phyloP scores from a whole-genome alignment of 2,329 filamentous ascomycete species.

The Fusarium kyushuense region DNA sequence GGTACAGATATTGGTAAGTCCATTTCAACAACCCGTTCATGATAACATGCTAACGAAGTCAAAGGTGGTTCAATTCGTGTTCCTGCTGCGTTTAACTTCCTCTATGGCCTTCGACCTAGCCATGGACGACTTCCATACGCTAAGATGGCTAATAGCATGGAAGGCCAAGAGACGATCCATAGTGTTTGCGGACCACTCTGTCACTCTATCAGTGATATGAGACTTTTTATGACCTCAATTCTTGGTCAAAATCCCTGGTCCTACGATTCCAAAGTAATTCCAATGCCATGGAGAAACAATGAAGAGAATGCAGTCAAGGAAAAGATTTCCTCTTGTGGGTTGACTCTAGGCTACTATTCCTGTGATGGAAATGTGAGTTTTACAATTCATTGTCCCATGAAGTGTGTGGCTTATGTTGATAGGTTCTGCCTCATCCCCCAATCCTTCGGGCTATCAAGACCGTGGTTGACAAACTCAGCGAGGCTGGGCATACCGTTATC shows the following conservation, averaged over 20 bases:
- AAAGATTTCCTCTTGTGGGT: no score
- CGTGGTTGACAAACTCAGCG: no score
- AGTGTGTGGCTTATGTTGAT: no score
- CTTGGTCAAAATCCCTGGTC: not conserved
- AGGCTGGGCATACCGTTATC: no score
- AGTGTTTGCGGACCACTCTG: not conserved
- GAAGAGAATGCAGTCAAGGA: no score
- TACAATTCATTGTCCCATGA: no score
- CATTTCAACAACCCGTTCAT: no score
- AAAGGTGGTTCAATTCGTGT: not conserved
- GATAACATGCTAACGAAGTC: no score
- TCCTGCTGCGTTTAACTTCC: not conserved
- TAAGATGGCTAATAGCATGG: not conserved
- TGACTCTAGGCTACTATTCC: no score
- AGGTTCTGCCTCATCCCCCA: no score
- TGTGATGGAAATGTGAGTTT: no score
- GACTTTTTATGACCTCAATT: not conserved
- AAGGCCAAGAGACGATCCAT: not conserved
- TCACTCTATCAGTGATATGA: not conserved
- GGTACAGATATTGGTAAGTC: not conserved
- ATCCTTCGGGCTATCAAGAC: no score
- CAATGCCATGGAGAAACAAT: not conserved
- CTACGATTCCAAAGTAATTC: not conserved
- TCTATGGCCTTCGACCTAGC: not conserved
- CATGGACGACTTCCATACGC: not conserved